Conservation (phyloP, 2,329 filamentous ascomycete genomes). For the Cryphonectria carpinicola region DNA sequence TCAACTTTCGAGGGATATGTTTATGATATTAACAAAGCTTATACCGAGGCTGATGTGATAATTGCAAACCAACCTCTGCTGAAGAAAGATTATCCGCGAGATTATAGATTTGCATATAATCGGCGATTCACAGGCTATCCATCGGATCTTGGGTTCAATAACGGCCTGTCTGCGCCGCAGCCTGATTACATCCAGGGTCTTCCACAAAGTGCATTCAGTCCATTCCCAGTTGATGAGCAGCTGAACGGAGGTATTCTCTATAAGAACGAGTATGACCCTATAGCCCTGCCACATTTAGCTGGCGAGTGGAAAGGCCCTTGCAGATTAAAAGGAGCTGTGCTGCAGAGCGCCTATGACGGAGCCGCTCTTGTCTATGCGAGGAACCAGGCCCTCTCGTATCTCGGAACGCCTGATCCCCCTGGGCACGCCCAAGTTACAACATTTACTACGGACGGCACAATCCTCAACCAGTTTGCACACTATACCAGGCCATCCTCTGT, state of each 20-base stretch:
- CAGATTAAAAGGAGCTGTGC: conserved; percentile 12
- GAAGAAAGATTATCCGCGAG: neutral
- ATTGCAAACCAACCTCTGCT: neutral
- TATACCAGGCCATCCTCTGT: neutral
- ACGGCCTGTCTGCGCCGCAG: conserved; percentile 34
- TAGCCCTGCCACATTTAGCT: neutral
- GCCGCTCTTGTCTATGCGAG: conserved; percentile 36
- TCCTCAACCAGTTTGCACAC: neutral
- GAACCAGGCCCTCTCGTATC: conserved; percentile 33
- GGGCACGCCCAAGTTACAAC: neutral
- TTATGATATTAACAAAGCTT: no score
- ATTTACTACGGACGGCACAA: neutral
- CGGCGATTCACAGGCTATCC: conserved; percentile 27
- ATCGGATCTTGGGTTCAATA: conserved; percentile 35
- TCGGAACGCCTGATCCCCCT: neutral
- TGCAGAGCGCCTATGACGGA: conserved; percentile 34
- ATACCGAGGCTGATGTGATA: neutral
- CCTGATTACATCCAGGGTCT: conserved; percentile 37
- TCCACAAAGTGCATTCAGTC: neutral
- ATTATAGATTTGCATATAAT: neutral
- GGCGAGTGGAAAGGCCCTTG: neutral
- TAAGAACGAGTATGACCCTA: neutral
- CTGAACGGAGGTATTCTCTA: neutral
- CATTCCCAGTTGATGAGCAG: neutral
- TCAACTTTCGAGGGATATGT: neutral